These are phyloP conservation scores for Xylariaceae sp. DNA, from an alignment of 2,329 filamentous ascomycete genomes.

Conservation along the genomic window DNA sequence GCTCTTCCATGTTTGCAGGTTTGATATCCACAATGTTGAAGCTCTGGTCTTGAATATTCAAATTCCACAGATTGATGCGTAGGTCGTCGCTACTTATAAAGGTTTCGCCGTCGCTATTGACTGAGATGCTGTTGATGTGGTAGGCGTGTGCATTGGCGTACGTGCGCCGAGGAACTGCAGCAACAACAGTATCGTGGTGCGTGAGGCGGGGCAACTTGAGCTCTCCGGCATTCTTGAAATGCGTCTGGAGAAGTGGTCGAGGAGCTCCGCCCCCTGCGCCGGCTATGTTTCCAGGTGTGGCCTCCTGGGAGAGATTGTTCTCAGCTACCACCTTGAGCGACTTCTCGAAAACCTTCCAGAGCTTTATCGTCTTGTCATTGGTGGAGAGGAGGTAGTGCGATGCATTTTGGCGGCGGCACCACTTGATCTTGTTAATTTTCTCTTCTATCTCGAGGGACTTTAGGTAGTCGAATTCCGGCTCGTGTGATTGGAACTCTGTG, in stretches of 20 bases:
- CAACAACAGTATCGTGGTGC: conserved; percentile 96
- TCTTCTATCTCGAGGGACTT: conserved; percentile 99
- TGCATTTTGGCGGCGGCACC: conserved; percentile 96
- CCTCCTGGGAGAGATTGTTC: conserved; percentile 94
- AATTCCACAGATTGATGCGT: conserved; percentile 96
- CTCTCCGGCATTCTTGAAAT: conserved; percentile 75
- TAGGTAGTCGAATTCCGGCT: conserved; percentile 98
- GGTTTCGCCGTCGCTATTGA: conserved; percentile 98
- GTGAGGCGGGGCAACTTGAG: conserved; percentile 93
- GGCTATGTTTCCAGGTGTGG: conserved; percentile 68
- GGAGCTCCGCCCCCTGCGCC: conserved; percentile 70
- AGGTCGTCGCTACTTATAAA: conserved; percentile 99
- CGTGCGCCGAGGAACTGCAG: conserved; percentile 88
- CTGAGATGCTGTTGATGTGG: conserved; percentile 99
- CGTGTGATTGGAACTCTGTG: conserved; percentile 98
- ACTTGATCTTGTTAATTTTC: conserved; percentile 99
- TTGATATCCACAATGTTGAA: conserved; percentile 99
- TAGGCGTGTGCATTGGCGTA: conserved; percentile 99
- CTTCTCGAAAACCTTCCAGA: conserved; percentile 99
- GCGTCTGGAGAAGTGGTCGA: conserved; percentile 62
- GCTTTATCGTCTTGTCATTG: conserved; percentile 99
- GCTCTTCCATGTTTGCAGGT: conserved; percentile 98
- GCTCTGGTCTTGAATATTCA: conserved; percentile 98
- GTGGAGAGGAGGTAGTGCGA: conserved; percentile 97
- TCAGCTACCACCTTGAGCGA: conserved; percentile 97